Evolutionary conservation across 2,329 filamentous ascomycete genomes (phyloP), one percentile per base, ranked within the genome.

Genomic region (Raffaelea ambrosiae): DNA sequence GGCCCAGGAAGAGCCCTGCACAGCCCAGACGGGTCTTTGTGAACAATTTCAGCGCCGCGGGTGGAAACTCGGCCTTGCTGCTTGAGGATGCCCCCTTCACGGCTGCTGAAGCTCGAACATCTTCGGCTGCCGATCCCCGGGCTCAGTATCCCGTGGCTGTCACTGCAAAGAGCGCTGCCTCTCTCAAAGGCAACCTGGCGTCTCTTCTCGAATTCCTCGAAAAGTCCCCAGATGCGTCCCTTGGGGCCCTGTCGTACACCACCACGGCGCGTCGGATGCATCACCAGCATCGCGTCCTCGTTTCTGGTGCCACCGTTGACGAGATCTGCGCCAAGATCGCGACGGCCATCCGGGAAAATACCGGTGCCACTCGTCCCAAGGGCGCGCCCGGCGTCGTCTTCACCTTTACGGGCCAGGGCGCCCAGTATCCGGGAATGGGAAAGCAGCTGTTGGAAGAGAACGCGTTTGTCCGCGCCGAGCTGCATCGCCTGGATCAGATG

Each of bases 21-120:
- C 39, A 21, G 43, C 39, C 36, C 13, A 20, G 49, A 19, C 19
- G 53, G 29, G 63, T 60, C 0, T 61, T 69, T 20, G 56, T 76
- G 39, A 79, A 80, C 61, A 76, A 74, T 59, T 77, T 77, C 53
- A 66, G 67, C 42, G 76, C 76, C n/a, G 73, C 74, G 18, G 77
- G 77, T 43, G 76, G 76, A 10, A 82, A 81, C 55, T 77, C 73
- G 4, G 68, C 67, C 9, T 56, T 79, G 26, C 54, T 77, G 5
- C 48, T 79, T 11, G 70, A 77, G 52, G 72, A 77, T 50, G 67
- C 58, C 0, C 68, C 70, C 16, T 9, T 33, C 16, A 16, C 9
- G 16, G 9, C 9, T 16, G 16, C 16, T 16, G 31, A 33, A 33
- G 31, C 9, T 9, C 31, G 31, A 16, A n/a, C n/a, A n/a, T n/a